Base-by-base conservation (phyloP, 176 grass and related monocot species). In the Ampelocalamus luodianensis region DNA sequence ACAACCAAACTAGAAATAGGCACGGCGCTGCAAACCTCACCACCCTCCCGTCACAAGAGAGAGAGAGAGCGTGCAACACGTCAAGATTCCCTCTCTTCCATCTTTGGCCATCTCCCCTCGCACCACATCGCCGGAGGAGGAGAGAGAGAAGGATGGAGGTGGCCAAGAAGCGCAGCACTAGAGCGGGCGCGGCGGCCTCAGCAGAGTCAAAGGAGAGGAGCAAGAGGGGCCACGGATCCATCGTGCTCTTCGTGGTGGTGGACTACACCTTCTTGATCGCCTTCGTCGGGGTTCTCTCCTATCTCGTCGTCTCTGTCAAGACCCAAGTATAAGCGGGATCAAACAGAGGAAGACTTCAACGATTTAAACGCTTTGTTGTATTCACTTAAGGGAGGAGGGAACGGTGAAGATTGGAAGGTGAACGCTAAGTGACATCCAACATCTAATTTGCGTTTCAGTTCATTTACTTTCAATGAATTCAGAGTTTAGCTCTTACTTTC, bases 221-320 rank as follows among this genome's bases (percentile, higher is more conserved):
- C 23, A 86, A 58, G 68, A 82, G 72, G 79, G 29, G 79, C 37
- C 93, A 98, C 78, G 88, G 93, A 72, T 95, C 93, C 9, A 95
- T 93, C 22, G 60, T 62, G 81, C 79, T 98, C 79, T 98, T 95
- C 87, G 91, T 98, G 73, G 61, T 60, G 76, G 69, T 98, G 85
- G 96, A 98, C 75, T 95, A 95, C 76, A 76, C 85, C 56, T 95
- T 98, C 93, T 89, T 98, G 32, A 79, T 94, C 75, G 68, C 88
- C 74, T 98, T 98, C 91, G 87, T 92, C 83, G 72, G 82, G 42
- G 89, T 93, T 75, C 93, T 98, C 91, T 87, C 89, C 77, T 98
- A 98, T 85, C 82, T 98, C 77, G 79, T 95, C 80, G 79, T 85
- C 26, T 89, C 82, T 38, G 2, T 38, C 37, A 3, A 38, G 37